Conservation (phyloP, 768 basidiomycete species). For the Hericium rajendrae region DNA sequence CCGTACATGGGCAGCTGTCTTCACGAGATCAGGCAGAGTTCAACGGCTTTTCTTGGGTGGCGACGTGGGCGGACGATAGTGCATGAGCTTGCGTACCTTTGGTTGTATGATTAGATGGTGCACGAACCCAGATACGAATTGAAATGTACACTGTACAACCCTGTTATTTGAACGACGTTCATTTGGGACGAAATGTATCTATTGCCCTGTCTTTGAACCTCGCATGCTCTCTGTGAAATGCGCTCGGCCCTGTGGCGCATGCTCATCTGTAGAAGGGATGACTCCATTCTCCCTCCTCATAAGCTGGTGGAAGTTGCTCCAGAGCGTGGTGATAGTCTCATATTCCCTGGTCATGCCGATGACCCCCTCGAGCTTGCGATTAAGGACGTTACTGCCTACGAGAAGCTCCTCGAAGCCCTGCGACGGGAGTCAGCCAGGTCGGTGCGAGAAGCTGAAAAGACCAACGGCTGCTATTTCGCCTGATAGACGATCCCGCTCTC, state of each 20-base stretch:
- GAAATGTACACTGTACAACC: neutral
- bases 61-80: constrained; percentile 28
- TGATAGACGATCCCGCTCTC: constrained; percentile 66
- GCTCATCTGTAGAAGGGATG: no score
- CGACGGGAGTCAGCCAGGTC: neutral
- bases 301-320: constrained; percentile 71
- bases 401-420: constrained; percentile 87
- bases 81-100: constrained; percentile 14
- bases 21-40: constrained; percentile 90
- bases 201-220: constrained; percentile 24
- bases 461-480: constrained; percentile 63
- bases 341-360: constrained; percentile 90
- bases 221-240: constrained; percentile 25
- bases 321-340: constrained; percentile 76
- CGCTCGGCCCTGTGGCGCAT: constrained; percentile 31
- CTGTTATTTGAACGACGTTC: neutral
- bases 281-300: constrained; percentile 30
- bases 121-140: neutral
- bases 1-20: constrained; percentile 90
- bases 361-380: constrained; percentile 89
- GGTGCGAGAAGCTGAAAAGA: neutral
- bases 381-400: constrained; percentile 74
- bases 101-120: neutral
- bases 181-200: constrained; percentile 8
- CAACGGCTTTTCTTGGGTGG: constrained; percentile 91